Evolutionary conservation across 78 protist species (phyloP).

Genomic region (Isochrysis galbana): DNA sequence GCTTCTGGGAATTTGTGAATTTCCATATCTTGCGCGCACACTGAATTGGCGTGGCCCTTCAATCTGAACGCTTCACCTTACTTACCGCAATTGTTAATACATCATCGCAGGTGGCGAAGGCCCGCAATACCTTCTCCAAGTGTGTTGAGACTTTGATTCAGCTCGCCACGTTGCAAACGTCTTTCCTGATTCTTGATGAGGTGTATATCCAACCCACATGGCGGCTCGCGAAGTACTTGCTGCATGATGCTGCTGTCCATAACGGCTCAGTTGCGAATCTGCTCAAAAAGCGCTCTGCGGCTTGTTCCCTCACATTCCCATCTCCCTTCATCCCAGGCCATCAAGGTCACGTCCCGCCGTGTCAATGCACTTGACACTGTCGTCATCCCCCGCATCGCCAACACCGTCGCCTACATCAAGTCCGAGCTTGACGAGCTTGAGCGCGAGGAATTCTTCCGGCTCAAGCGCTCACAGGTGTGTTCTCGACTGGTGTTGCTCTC

Average conservation of each 20-base stretch:
- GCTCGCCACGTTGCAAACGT: slow-evolving; percentile 91
- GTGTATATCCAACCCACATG: no score
- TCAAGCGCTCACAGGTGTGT: slow-evolving; percentile 26
- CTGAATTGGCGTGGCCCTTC: no score
- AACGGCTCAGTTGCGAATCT: no score
- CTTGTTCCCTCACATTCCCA: no score
- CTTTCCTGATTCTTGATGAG: slow-evolving; percentile 91
- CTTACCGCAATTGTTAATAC: background rate
- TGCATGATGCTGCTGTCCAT: no score
- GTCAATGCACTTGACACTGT: slow-evolving; percentile 99
- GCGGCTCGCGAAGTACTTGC: no score
- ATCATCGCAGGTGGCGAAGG: background rate
- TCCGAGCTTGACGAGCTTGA: slow-evolving; percentile 96
- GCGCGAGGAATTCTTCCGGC: slow-evolving; percentile 90
- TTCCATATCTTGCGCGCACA: background rate
- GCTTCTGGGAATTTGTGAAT: no score
- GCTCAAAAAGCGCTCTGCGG: no score
- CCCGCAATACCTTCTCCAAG: slow-evolving; percentile 52
- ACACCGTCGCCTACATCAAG: slow-evolving; percentile 86
- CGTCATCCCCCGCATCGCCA: slow-evolving; percentile 86
- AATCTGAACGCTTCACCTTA: no score
- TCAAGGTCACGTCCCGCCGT: slow-evolving; percentile 92
- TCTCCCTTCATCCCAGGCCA: no score
- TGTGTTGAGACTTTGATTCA: slow-evolving; percentile 78
- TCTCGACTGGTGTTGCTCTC: background rate